Percentiles rank a stretch among this genome's conserved stretches.
Evolutionary conservation across 257 asterid species (phyloP).

Genomic region (Primulina eburnea): DNA sequence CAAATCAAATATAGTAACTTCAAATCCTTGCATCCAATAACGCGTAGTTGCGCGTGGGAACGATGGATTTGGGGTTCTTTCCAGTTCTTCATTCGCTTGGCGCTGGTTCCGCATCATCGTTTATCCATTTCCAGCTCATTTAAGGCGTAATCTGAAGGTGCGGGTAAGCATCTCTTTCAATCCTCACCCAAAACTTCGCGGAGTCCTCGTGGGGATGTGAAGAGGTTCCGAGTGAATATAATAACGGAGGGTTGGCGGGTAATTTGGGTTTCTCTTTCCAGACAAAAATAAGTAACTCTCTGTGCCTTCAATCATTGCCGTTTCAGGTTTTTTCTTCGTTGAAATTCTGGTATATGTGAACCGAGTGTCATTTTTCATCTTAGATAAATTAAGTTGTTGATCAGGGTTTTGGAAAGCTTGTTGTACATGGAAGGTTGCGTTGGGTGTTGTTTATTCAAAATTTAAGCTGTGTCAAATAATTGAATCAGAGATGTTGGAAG

Average conservation of each 20-base stretch:
- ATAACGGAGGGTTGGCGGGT: neutral
- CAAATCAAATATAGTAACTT: no score
- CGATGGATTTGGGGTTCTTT: neutral
- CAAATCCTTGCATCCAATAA: no score
- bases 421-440: neutral
- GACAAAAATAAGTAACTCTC: neutral
- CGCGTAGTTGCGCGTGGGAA: neutral
- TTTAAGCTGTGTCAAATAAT: neutral
- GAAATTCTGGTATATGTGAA: neutral
- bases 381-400: neutral
- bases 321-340: no score
- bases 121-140: neutral
- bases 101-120: neutral
- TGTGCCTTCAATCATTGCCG: neutral
- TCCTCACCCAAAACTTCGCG: neutral
- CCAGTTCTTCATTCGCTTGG: neutral
- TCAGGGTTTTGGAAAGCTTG: neutral
- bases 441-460: neutral
- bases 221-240: neutral
- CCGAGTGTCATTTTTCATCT: neutral
- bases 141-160: neutral
- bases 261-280: neutral
- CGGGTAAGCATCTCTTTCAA: neutral
- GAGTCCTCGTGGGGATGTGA: neutral
- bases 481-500: neutral